These are phyloP conservation scores for Termitomyces sp. DNA, from an alignment of 768 basidiomycete genomes.

Conservation along the genomic window DNA sequence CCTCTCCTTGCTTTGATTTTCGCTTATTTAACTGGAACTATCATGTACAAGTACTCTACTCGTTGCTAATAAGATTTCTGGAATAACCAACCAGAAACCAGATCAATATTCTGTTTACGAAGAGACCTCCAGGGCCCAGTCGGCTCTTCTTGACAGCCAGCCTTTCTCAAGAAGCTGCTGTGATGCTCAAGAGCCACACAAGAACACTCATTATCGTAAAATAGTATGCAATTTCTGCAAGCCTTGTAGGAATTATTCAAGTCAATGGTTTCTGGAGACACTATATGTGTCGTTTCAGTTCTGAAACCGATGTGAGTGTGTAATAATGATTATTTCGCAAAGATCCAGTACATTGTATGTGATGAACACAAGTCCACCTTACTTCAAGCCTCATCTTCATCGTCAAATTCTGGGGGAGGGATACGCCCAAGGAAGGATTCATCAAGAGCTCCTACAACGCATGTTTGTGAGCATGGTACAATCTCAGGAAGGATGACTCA, in stretches of 20 bases:
- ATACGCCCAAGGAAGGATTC: conserved; percentile 29
- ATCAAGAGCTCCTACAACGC: conserved; percentile 32
- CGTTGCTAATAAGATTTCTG: background rate
- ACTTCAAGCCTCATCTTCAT: background rate
- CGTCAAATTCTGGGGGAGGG: conserved; percentile 4
- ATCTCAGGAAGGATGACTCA: conserved; percentile 16
- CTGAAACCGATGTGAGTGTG: too few relatives aligned
- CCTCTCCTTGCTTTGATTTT: background rate
- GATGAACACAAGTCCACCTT: background rate
- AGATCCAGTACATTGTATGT: background rate
- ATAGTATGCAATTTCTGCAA: background rate
- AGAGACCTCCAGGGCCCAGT: background rate
- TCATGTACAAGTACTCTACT: background rate
- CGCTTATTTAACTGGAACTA: background rate
- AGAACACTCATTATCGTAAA: background rate
- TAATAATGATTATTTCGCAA: background rate
- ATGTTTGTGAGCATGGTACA: background rate
- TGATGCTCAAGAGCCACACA: background rate
- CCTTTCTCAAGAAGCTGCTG: background rate
- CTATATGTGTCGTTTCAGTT: background rate
- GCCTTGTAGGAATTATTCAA: background rate
- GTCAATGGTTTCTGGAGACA: background rate
- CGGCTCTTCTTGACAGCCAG: background rate
- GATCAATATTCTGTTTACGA: background rate
- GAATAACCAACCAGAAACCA: background rate